Conservation (phyloP, 164 flowering plant species). For the Platanus orientalis region DNA sequence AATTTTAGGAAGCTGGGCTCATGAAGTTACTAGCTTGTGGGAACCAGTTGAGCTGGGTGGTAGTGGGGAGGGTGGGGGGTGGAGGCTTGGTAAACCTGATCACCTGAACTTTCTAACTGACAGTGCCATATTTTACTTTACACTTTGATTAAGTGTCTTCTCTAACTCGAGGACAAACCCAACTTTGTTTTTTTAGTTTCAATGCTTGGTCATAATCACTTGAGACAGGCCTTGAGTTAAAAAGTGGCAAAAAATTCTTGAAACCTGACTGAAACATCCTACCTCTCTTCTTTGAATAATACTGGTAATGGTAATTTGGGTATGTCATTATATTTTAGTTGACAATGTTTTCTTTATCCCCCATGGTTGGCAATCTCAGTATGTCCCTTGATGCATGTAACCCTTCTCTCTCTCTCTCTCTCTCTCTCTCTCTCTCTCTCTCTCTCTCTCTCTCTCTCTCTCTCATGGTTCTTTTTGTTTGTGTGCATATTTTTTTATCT, state of each 20-base stretch:
- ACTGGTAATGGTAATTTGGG: too few relatives aligned
- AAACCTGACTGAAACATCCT: too few relatives aligned
- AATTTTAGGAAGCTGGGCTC: not conserved
- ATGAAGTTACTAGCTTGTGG: not conserved
- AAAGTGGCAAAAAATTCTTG: not conserved
- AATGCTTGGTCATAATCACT: not conserved
- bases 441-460: not conserved
- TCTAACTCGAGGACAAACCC: not conserved
- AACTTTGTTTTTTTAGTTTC: not conserved
- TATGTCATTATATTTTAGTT: too few relatives aligned
- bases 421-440: too few relatives aligned
- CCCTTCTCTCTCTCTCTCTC: too few relatives aligned
- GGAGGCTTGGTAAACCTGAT: too few relatives aligned
- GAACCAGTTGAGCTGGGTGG: not conserved
- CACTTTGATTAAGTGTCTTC: too few relatives aligned
- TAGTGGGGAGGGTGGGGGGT: too few relatives aligned
- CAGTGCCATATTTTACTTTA: too few relatives aligned
- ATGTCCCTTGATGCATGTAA: not conserved
- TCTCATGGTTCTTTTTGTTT: not conserved
- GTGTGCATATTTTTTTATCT: not conserved
- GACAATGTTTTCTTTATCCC: not conserved
- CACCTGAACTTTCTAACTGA: too few relatives aligned
- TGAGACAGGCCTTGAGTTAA: not conserved
- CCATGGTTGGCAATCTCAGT: not conserved
- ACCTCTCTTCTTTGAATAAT: too few relatives aligned